Percentiles rank a stretch among this genome's conserved stretches.
phyloP scores from a whole-genome alignment of 345 rosid genomes.

The Erucastrum elatum region DNA sequence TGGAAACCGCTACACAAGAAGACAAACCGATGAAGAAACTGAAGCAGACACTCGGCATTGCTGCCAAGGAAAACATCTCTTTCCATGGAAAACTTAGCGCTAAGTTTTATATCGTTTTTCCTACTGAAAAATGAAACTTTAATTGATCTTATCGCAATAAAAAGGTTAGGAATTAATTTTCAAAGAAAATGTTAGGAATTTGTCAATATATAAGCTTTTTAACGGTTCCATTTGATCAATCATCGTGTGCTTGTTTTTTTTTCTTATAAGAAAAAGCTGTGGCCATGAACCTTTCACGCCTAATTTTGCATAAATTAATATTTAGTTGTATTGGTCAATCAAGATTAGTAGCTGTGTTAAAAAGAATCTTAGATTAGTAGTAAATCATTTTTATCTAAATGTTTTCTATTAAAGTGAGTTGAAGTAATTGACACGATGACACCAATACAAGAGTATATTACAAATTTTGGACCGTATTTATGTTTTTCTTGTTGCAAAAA shows the following conservation, averaged over 20 bases:
- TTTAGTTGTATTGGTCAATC: background rate
- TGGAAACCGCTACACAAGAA: too few species aligned
- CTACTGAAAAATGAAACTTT: background rate
- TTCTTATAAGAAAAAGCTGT: background rate
- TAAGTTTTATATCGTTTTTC: background rate
- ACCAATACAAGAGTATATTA: background rate
- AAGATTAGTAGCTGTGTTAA: too few species aligned
- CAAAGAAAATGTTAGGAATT: conserved; percentile 16
- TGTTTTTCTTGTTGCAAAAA: background rate
- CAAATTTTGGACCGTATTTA: background rate
- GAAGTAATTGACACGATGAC: background rate
- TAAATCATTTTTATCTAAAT: background rate
- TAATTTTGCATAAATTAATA: background rate
- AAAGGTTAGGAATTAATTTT: conserved; percentile 13
- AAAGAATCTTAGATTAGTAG: background rate
- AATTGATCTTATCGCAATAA: background rate
- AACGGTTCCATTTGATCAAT: conserved; percentile 17
- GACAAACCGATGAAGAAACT: too few species aligned
- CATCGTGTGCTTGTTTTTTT: background rate
- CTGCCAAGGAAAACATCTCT: too few species aligned
- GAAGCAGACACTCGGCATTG: too few species aligned
- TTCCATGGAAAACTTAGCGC: too few species aligned
- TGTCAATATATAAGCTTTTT: conserved; percentile 17
- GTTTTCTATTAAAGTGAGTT: background rate
- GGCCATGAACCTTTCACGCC: conserved; percentile 24